Evolutionary conservation across 2,329 filamentous ascomycete species (phyloP).

Genomic region (Fusarium sp.): DNA sequence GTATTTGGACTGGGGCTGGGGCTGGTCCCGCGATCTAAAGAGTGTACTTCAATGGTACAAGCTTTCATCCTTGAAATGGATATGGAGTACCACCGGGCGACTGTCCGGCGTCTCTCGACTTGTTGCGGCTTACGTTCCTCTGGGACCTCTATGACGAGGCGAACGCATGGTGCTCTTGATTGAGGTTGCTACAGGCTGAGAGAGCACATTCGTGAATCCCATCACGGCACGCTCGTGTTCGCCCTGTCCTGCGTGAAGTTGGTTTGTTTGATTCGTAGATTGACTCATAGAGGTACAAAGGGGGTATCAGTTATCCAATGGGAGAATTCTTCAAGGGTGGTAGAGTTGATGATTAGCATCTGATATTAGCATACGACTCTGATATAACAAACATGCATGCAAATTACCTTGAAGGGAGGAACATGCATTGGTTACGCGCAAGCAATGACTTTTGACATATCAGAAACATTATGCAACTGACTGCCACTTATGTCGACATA

Average conservation of each 20-base stretch:
- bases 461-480: conserved; percentile 33
- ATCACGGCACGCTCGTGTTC: conserved; percentile 27
- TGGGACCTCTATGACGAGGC: conserved; percentile 15
- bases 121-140: conserved; percentile 18
- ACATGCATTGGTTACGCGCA: conserved; percentile 33
- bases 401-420: conserved; percentile 12
- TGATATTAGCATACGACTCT: conserved; percentile 26
- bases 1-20: conserved; percentile 33
- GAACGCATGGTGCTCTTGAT: background rate
- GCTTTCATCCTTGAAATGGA: conserved; percentile 7
- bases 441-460: conserved; percentile 36
- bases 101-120: conserved; percentile 24
- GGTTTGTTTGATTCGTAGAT: conserved; percentile 29
- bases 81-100: conserved; percentile 20
- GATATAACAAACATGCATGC: conserved; percentile 33
- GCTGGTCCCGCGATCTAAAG: conserved; percentile 27
- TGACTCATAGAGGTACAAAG: conserved; percentile 34
- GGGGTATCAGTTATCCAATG: conserved; percentile 33
- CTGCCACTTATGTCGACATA: conserved; percentile 16
- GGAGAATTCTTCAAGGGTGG: conserved; percentile 28
- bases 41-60: conserved; percentile 28
- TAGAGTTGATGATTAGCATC: conserved; percentile 28
- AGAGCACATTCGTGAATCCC: conserved; percentile 18
- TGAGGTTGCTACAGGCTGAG: conserved; percentile 3
- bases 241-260: conserved; percentile 27